Base-by-base conservation (phyloP, 495 filamentous ascomycete species). In the Barbatosphaeria neglecta region DNA sequence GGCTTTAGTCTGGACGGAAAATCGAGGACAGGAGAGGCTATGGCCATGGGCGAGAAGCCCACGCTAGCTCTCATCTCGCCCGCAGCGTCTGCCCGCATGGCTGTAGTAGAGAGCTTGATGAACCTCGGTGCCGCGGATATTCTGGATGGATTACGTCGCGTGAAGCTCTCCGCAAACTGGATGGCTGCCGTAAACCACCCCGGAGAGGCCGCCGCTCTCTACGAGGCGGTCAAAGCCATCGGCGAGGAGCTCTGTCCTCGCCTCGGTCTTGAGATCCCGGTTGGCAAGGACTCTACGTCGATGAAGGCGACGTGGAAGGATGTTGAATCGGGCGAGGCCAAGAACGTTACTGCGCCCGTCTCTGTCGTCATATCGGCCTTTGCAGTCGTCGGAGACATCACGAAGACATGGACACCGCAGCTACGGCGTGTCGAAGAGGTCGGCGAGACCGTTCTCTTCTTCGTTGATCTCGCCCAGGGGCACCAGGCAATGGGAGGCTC, bases 271-370 rank as follows among this genome's bases (percentile, higher is more conserved):
- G 86, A 83, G 46, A 95, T 97, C 46, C 93, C 92, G 4, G 92
- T 96, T 8, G 92, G 92, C 43, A 96, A 97, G 67, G 92, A 98
- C 61, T 96, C 90, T 4, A 95, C 92, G 66, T 94, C 87, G 15
- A 97, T 98, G 92, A 96, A 95, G 71, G 90, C 92, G 67, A 84
- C 86, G 47, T 98, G 92, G 93, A 84, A 79, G 54, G 87, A 92
- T 45, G 70, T 73, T 33, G 73, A 80, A 42, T 76, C 73, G 7
- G 79, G 80, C 37, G 67, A 77, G 37, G 61, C 72, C 8, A 95
- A 84, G 70, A 87, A 88, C 54, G 90, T 97, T 37, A 96, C 86
- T 20, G 84, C 93, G 0, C 93, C 92, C 1, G 76, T 96, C 48
- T 90, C 92, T 0, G 74, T 94, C 10, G 81, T 96, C 40, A 84